Evolutionary conservation across 2,329 filamentous ascomycete species (phyloP), one percentile per base, ranked within the genome.

Genomic region (Talaromyces atroroseus): DNA sequence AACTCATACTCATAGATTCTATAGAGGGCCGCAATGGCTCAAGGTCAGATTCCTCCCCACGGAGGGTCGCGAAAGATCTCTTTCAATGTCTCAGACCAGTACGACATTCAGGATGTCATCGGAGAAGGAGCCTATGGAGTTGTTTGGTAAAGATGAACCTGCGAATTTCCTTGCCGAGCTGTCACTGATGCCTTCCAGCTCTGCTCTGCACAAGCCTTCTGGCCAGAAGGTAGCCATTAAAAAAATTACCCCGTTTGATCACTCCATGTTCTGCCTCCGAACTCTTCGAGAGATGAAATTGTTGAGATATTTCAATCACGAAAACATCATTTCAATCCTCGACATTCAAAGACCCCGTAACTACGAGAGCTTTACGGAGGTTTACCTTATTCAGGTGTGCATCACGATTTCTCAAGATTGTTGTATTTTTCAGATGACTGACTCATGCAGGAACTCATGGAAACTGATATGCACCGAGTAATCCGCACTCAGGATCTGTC

Each of bases 201-300:
- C 94, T 59, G 94, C 94, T 57, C 86, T 97, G 65, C 94, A 99
- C 80, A 97, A 97, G 78, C 94, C 94, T 21, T 97, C 94, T 0
- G 87, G 91, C 61, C 94, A 99, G 76, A 97, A 97, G 78, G 94
- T 99, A 59, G 94, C 94, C 60, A 99, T 99, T 81, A 99, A 99
- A 82, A 99, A 99, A 83, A 99, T 99, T 68, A 97, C 92, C 0
- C 94, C 94, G 5, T 99, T 99, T 75, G 94, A 99, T 70, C 94
- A 97, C 74, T 96, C 91, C 72, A 96, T 96, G 92, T 96, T 96
- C 81, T 96, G 92, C 74, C 79, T 99, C 68, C 83, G 94, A 73
- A 99, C 94, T 1, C 80, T 99, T 63, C 91, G 94, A 74, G 94
- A 99, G 78, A 99, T 99, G 94, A 99, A 99, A 83, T 82, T 99